Evolutionary conservation across 257 asterid genomes (phyloP).

Genomic region (Datura wrightii): DNA sequence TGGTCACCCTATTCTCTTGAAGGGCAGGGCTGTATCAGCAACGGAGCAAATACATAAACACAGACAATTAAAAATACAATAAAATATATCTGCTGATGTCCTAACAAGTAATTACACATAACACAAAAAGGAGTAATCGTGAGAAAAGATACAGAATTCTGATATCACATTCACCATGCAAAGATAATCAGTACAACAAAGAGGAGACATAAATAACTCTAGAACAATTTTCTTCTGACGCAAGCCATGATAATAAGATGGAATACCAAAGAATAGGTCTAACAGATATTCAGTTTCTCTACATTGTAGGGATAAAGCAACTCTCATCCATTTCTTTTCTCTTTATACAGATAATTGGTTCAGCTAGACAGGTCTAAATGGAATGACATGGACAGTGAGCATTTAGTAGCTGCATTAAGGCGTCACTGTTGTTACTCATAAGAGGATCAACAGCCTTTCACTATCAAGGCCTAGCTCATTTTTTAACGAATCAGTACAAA

Average conservation of each 20-base stretch:
- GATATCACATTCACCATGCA: conserved; percentile 4
- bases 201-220: background rate
- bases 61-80: background rate
- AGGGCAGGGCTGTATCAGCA: conserved; percentile 63
- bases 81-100: conserved; percentile 4
- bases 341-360: conserved; percentile 12
- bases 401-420: background rate
- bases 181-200: conserved; percentile 1
- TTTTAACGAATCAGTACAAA: background rate
- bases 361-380: background rate
- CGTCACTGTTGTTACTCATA: background rate
- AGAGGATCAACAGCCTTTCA: conserved; percentile 7
- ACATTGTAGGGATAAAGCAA: background rate
- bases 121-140: background rate
- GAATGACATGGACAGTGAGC: background rate
- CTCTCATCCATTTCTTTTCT: background rate
- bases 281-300: background rate
- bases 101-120: conserved; percentile 4
- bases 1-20: conserved; percentile 67
- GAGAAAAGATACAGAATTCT: background rate
- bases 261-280: background rate
- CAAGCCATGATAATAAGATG: conserved; percentile 1
- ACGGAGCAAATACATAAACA: background rate
- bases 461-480: background rate
- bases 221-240: conserved; percentile 11